A percentile compares a stretch with the other conserved stretches of the same genome.
Conservation (phyloP, 352 stramenopile species). For the Thalassiosira hispida region DNA sequence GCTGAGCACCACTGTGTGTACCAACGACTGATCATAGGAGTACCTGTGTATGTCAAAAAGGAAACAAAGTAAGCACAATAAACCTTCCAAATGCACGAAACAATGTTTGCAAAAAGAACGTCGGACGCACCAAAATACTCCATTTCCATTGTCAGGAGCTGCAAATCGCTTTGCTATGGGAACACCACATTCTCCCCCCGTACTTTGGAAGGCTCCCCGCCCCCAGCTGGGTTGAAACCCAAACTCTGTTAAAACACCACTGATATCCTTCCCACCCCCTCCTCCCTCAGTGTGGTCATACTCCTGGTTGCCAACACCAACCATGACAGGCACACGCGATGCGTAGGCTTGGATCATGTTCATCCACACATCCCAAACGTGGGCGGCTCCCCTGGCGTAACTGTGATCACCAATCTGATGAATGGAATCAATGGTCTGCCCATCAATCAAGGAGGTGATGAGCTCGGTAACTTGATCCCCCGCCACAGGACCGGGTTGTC, state of each 20-base stretch:
- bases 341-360: constrained; percentile 86
- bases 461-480: constrained; percentile 37
- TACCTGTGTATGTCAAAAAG: constrained; percentile 63
- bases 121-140: constrained; percentile 82
- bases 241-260: constrained; percentile 50
- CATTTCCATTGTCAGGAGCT: constrained; percentile 70
- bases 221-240: constrained; percentile 71
- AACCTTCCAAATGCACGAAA: background rate
- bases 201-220: constrained; percentile 73
- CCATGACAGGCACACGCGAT: constrained; percentile 86
- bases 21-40: constrained; percentile 89
- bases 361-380: constrained; percentile 86
- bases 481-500: background rate
- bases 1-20: constrained; percentile 92
- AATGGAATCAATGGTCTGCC: constrained; percentile 81
- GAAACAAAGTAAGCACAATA: background rate
- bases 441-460: constrained; percentile 31
- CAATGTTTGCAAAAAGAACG: background rate
- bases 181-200: constrained; percentile 88
- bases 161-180: constrained; percentile 85
- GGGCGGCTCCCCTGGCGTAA: constrained; percentile 82
- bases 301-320: constrained; percentile 85
- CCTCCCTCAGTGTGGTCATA: constrained; percentile 76
- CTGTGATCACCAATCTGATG: constrained; percentile 86
- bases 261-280: constrained; percentile 66